Conservation (phyloP, 2,329 filamentous ascomycete species). For the Fusarium euwallaceae region DNA sequence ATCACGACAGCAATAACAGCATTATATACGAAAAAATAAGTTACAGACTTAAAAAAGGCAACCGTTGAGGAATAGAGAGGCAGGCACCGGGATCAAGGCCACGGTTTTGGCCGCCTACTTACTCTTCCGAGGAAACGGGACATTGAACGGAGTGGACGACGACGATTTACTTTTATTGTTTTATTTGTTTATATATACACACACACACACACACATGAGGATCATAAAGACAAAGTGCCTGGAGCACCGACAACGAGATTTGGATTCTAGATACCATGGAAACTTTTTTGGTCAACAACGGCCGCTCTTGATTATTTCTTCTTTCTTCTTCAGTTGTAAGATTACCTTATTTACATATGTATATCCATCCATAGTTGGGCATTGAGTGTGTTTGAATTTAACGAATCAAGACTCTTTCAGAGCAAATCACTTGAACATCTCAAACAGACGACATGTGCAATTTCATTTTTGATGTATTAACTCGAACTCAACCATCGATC, state of each 20-base stretch:
- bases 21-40: background rate
- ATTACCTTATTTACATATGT: constrained; percentile 10
- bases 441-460: background rate
- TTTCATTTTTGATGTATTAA: background rate
- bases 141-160: constrained; percentile 8
- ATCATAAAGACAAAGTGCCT: constrained; percentile 36
- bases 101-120: constrained; percentile 10
- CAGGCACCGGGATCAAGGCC: constrained; percentile 12
- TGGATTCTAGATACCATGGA: constrained; percentile 42
- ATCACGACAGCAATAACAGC: constrained; percentile 15
- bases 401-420: background rate
- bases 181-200: constrained; percentile 14
- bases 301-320: constrained; percentile 14
- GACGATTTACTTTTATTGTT: constrained; percentile 13
- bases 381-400: constrained; percentile 12
- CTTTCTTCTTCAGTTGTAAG: constrained; percentile 18
- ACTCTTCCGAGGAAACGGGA: constrained; percentile 13
- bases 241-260: constrained; percentile 31
- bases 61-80: background rate
- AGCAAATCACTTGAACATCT: background rate
- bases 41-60: background rate
- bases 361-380: constrained; percentile 12
- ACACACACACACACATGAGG: constrained; percentile 9
- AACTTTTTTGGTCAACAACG: constrained; percentile 31
- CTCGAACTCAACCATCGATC: background rate